A percentile compares a stretch with the other conserved stretches of the same genome.
Evolutionary conservation across 2,329 filamentous ascomycete species (phyloP).

Genomic region (Tolypocladium inflatum): DNA sequence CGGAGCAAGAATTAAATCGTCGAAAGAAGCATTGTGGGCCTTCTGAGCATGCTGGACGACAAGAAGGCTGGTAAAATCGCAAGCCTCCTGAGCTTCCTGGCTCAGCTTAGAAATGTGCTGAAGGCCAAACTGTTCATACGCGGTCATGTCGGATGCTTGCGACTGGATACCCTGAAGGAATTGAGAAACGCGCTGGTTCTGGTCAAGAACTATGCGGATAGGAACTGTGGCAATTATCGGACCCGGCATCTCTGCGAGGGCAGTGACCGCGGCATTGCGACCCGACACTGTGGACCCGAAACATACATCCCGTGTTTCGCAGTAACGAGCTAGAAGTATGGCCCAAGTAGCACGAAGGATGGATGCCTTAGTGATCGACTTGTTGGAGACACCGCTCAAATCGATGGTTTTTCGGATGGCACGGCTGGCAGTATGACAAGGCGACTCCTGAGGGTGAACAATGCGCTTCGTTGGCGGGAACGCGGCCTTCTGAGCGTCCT

Average conservation of each 20-base stretch:
- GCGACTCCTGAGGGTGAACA: too few species aligned
- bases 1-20: neutral
- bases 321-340: conserved; percentile 9
- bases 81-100: conserved; percentile 7
- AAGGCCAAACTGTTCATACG: conserved; percentile 5
- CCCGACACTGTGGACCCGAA: conserved; percentile 16
- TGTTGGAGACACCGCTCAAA: too few species aligned
- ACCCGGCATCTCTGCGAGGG: conserved; percentile 11
- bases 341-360: conserved; percentile 15
- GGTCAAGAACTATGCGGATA: conserved; percentile 3
- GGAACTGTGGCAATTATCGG: conserved; percentile 12
- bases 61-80: conserved; percentile 5
- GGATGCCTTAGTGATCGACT: neutral
- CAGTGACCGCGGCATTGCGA: conserved; percentile 11
- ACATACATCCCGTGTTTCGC: conserved; percentile 9
- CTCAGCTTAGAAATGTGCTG: conserved; percentile 4
- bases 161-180: conserved; percentile 9
- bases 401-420: neutral
- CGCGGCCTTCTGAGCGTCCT: neutral
- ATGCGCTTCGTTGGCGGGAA: neutral
- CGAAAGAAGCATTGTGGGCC: neutral
- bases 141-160: conserved; percentile 7
- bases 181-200: conserved; percentile 3
- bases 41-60: conserved; percentile 6
- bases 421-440: neutral